Conservation (phyloP, 1,284 basidiomycete species). For the Melampsora larici-populina region DNA sequence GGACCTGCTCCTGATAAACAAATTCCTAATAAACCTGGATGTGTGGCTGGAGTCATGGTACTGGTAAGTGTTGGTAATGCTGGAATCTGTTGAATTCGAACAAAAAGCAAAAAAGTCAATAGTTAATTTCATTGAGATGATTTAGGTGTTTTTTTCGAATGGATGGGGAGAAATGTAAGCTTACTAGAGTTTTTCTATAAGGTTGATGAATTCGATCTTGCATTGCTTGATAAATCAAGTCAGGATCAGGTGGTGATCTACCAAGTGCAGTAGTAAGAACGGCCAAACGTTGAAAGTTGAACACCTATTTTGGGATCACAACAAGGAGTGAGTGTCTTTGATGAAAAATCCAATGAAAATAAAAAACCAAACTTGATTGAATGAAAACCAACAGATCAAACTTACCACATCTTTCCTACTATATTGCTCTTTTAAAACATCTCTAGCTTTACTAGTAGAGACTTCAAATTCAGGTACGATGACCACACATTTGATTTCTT, state of each 20-base stretch:
- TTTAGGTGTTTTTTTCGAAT: too few relatives aligned
- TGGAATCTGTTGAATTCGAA: conserved; percentile 67
- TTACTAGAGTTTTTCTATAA: conserved; percentile 78
- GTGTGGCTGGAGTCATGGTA: conserved; percentile 76
- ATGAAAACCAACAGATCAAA: conserved; percentile 44
- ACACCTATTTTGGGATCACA: too few relatives aligned
- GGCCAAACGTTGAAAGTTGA: conserved; percentile 93
- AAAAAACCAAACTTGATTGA: not conserved
- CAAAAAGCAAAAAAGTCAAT: not conserved
- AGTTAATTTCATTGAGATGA: too few relatives aligned
- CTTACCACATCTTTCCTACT: conserved; percentile 85
- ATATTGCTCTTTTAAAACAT: conserved; percentile 78
- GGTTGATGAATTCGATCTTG: conserved; percentile 98
- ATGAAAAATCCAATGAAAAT: not conserved
- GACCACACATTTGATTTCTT: conserved; percentile 83
- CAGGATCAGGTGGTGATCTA: conserved; percentile 82
- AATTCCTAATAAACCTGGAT: conserved; percentile 91
- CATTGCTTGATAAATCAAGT: conserved; percentile 98
- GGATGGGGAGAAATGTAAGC: conserved; percentile 50
- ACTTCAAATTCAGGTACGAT: conserved; percentile 96
- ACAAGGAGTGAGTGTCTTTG: not conserved
- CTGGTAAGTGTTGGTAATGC: conserved; percentile 87
- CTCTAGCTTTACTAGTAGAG: conserved; percentile 88
- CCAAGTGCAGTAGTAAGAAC: conserved; percentile 95
- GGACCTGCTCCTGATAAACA: conserved; percentile 97